Percentiles rank a stretch among this genome's conserved stretches.
Conservation (phyloP, 345 rosid genomes). For the Chamaenerion angustifolium region DNA sequence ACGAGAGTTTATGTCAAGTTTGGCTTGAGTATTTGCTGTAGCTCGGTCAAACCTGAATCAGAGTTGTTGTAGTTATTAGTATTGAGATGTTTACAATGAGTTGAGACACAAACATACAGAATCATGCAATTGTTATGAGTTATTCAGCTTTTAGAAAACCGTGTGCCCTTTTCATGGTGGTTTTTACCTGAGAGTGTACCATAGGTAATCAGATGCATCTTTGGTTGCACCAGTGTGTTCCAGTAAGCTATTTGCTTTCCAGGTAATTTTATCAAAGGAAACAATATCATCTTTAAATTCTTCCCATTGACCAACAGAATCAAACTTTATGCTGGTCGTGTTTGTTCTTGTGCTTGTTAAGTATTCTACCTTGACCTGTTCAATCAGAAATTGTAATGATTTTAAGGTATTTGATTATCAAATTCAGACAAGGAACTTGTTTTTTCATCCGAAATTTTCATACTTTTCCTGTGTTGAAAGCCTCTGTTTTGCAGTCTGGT, state of each 20-base stretch:
- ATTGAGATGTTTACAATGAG: too few species aligned
- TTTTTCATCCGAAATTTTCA: background rate
- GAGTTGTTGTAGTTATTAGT: background rate
- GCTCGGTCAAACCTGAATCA: constrained; percentile 30
- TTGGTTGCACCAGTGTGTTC: constrained; percentile 63
- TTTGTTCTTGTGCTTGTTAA: constrained; percentile 27
- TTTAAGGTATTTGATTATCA: background rate
- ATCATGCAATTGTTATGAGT: background rate
- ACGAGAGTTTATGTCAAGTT: constrained; percentile 34
- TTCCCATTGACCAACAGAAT: constrained; percentile 31
- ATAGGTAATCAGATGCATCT: constrained; percentile 72
- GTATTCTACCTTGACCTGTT: constrained; percentile 40
- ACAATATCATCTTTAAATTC: constrained; percentile 42
- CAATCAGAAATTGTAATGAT: background rate
- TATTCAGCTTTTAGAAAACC: background rate
- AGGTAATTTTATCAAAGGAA: constrained; percentile 26
- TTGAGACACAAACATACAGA: too few species aligned
- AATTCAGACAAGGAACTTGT: too few species aligned
- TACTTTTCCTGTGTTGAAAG: constrained; percentile 69
- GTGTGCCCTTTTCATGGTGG: background rate
- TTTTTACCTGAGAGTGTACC: constrained; percentile 56
- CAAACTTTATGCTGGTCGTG: constrained; percentile 22
- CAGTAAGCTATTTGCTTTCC: constrained; percentile 36
- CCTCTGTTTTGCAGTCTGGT: constrained; percentile 60
- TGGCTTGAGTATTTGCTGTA: constrained; percentile 13